Base-by-base conservation (phyloP, 2,329 filamentous ascomycete genomes). In the Colletotrichum liaoningense region DNA sequence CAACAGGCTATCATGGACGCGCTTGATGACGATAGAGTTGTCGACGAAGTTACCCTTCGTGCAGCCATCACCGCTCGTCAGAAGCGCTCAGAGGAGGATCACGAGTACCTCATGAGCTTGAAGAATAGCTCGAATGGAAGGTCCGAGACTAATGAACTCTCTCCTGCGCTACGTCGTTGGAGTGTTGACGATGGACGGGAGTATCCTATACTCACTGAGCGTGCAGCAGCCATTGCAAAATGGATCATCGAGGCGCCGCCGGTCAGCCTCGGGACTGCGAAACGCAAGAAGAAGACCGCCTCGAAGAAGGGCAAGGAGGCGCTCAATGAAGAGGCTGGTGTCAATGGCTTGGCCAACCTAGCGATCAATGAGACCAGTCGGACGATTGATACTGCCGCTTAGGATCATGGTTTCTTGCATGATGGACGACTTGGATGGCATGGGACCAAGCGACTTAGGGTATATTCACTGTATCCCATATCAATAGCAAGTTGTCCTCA, bases 1-100 rank as follows among this genome's bases (percentile, higher is more conserved):
- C 88, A 91, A 75, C 90, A 92, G 80, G 91, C 90, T 35, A 90
- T 94, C 54, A 85, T 92, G 66, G 92, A 93, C 71, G 91, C 92
- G 0, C 82, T 94, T 1, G 88, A 89, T 46, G 92, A 94, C 77
- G 92, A 94, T 72, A 85, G 91, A 22, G 91, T 93, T 1, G 88
- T 90, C 30, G 92, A 94, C 75, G 91, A 93, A 77, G 88, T 89
- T 6, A 89, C 85, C 19, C 93, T 94, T 77, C 89, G 90, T 75
- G 87, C 88, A 30, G 91, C 91, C 2, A 88, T 94, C 6, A 82
- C 87, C 8, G 91, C 91, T 5, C 85, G 90, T 28, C 90, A 93
- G 79, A 84, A 86, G 42, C 82, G 89, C 28, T 86, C 88, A 52
- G 87, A 91, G 67, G 90, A 90, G 63, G 91, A 92, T 57, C 80